Percentiles rank a stretch among this genome's conserved stretches.
Evolutionary conservation across 2,329 filamentous ascomycete genomes (phyloP).

Genomic region (Lasiodiplodia sp.): DNA sequence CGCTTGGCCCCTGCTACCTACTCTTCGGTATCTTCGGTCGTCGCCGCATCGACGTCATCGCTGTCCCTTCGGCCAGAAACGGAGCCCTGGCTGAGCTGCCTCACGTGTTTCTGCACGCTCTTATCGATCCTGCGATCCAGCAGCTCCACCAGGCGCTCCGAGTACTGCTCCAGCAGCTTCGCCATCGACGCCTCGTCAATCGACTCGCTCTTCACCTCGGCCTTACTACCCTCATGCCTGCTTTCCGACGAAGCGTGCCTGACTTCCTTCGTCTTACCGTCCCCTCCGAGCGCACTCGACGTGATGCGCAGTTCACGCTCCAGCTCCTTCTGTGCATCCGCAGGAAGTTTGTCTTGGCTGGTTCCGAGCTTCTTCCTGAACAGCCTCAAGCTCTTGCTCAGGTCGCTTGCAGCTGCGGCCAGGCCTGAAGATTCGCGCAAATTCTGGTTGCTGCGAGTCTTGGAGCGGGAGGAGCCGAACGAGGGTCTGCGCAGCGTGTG

Average conservation of each 20-base stretch:
- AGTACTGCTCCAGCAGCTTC: conserved; percentile 77
- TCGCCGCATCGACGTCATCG: background rate
- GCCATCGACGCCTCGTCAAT: conserved; percentile 54
- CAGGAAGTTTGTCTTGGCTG: conserved; percentile 54
- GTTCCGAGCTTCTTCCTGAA: conserved; percentile 66
- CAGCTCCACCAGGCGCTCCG: conserved; percentile 73
- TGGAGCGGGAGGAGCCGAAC: conserved; percentile 23
- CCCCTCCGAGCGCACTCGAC: conserved; percentile 49
- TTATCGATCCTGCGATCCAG: conserved; percentile 72
- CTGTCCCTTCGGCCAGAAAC: conserved; percentile 8
- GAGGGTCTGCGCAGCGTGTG: conserved; percentile 20
- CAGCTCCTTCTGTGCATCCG: conserved; percentile 60
- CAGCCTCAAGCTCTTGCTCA: conserved; percentile 63
- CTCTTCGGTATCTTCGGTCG: background rate
- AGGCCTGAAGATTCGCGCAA: conserved; percentile 17
- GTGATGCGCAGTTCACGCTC: conserved; percentile 64
- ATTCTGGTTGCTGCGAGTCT: conserved; percentile 22
- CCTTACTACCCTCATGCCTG: background rate
- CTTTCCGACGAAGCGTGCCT: conserved; percentile 2
- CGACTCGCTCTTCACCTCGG: conserved; percentile 7
- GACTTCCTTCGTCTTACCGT: conserved; percentile 40
- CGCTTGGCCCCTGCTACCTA: background rate
- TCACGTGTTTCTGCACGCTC: conserved; percentile 45
- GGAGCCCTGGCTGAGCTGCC: conserved; percentile 42
- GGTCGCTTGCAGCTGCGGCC: conserved; percentile 57